Conservation (phyloP, 1,139 yeast genomes). For the Taphrina flavorubra region DNA sequence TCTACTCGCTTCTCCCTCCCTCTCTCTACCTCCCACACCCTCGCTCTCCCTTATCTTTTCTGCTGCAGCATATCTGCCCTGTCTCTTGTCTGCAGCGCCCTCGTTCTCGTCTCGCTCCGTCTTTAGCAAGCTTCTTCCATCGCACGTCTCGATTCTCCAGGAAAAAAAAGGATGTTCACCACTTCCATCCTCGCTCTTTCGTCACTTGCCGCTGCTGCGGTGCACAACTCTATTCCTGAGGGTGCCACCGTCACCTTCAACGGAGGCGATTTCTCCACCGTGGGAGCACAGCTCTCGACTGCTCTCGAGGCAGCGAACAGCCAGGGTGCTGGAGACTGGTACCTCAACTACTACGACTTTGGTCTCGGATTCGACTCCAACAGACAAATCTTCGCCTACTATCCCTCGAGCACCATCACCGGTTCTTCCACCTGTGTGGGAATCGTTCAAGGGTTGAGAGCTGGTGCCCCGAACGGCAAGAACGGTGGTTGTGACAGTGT, state of each 20-base stretch:
- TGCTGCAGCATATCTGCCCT: neutral
- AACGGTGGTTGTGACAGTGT: slow-evolving; percentile 39
- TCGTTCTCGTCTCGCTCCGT: no score
- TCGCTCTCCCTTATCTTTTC: slow-evolving; percentile 1
- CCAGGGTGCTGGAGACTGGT: slow-evolving; percentile 29
- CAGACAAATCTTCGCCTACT: slow-evolving; percentile 40
- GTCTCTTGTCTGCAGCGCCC: no score
- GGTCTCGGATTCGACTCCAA: slow-evolving; percentile 24
- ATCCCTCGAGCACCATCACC: slow-evolving; percentile 26
- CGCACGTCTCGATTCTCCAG: neutral
- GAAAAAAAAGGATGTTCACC: slow-evolving; percentile 15
- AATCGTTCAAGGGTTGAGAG: slow-evolving; percentile 32
- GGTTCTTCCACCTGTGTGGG: slow-evolving; percentile 35
- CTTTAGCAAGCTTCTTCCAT: no score
- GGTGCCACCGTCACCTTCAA: slow-evolving; percentile 37
- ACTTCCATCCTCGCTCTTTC: slow-evolving; percentile 32
- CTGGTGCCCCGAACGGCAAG: slow-evolving; percentile 36
- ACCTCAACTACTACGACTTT: slow-evolving; percentile 40
- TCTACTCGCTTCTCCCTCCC: neutral
- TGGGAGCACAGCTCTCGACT: slow-evolving; percentile 29
- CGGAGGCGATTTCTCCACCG: slow-evolving; percentile 36
- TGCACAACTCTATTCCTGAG: slow-evolving; percentile 22
- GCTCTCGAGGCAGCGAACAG: slow-evolving; percentile 36
- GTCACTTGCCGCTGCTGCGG: slow-evolving; percentile 31
- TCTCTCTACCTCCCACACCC: slow-evolving; percentile 3